A percentile compares a stretch with the other conserved stretches of the same genome.
Evolutionary conservation across 441 rosid species (phyloP).

Genomic region (Isatis lusitanica): DNA sequence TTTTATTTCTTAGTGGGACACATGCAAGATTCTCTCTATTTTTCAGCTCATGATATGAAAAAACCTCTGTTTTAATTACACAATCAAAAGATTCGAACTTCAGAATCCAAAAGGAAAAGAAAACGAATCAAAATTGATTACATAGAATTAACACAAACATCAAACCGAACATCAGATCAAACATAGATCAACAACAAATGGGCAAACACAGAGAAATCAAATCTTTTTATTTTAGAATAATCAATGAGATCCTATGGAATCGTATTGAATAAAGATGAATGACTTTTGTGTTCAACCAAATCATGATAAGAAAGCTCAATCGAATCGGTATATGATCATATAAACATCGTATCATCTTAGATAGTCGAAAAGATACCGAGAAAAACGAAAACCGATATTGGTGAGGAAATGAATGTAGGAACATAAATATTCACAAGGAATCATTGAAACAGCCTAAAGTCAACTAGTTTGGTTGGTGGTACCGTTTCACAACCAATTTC

Average conservation of each 20-base stretch:
- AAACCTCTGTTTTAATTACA: neutral
- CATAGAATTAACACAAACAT: slow-evolving; percentile 6
- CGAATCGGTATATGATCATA: neutral
- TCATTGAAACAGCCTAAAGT: slow-evolving; percentile 34
- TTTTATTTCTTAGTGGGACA: slow-evolving; percentile 11
- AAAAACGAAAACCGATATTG: neutral
- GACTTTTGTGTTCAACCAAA: neutral
- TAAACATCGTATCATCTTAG: slow-evolving; percentile 20
- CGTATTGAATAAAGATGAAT: neutral
- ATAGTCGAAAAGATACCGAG: slow-evolving; percentile 13
- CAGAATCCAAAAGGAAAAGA: neutral
- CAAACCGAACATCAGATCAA: neutral
- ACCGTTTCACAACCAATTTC: slow-evolving; percentile 27
- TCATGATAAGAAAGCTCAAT: neutral
- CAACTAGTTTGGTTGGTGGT: slow-evolving; percentile 30
- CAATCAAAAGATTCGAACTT: neutral
- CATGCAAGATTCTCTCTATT: slow-evolving; percentile 32
- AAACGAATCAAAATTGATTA: neutral
- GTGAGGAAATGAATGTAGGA: neutral
- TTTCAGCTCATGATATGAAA: slow-evolving; percentile 8
- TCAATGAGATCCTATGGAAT: neutral
- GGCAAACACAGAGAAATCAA: slow-evolving; percentile 12
- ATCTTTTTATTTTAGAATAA: neutral
- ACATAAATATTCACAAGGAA: slow-evolving; percentile 14
- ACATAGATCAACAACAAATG: slow-evolving; percentile 11